A percentile compares a stretch with the other conserved stretches of the same genome.
Evolutionary conservation across 1,139 yeast species (phyloP).

Genomic region (Zygotorulaspora mrakii): DNA sequence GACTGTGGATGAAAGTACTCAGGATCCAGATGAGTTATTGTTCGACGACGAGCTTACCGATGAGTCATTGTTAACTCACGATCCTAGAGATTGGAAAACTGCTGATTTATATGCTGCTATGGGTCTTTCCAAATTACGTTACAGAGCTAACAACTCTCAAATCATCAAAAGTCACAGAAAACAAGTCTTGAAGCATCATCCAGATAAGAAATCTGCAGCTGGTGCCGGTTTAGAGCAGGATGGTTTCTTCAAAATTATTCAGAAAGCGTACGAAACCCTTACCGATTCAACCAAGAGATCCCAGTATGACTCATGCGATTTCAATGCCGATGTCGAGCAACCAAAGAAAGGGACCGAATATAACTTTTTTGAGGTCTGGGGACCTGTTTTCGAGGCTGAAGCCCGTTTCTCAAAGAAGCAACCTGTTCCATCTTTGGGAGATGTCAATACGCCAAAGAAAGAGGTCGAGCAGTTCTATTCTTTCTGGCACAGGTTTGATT

Average conservation of each 20-base stretch:
- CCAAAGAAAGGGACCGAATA: slow-evolving; percentile 62
- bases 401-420: slow-evolving; percentile 86
- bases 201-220: slow-evolving; percentile 81
- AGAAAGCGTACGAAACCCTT: slow-evolving; percentile 90
- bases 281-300: slow-evolving; percentile 81
- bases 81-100: slow-evolving; percentile 97
- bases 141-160: slow-evolving; percentile 88
- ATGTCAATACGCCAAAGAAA: slow-evolving; percentile 59
- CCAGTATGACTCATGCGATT: slow-evolving; percentile 95
- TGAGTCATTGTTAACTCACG: slow-evolving; percentile 70
- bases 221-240: slow-evolving; percentile 88
- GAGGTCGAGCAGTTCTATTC: slow-evolving; percentile 87
- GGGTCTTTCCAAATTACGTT: slow-evolving; percentile 88
- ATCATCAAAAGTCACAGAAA: slow-evolving; percentile 95
- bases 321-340: slow-evolving; percentile 76
- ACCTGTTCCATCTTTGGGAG: slow-evolving; percentile 85
- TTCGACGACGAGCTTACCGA: slow-evolving; percentile 72
- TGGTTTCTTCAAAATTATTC: slow-evolving; percentile 97
- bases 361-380: slow-evolving; percentile 91
- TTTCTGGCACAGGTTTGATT: slow-evolving; percentile 93
- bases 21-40: slow-evolving; percentile 70
- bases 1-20: slow-evolving; percentile 59
- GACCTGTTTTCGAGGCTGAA: slow-evolving; percentile 86
- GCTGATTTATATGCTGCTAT: slow-evolving; percentile 95
- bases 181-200: slow-evolving; percentile 95